Base-by-base conservation (phyloP, 2,329 filamentous ascomycete genomes). In the Nemania abortiva region DNA sequence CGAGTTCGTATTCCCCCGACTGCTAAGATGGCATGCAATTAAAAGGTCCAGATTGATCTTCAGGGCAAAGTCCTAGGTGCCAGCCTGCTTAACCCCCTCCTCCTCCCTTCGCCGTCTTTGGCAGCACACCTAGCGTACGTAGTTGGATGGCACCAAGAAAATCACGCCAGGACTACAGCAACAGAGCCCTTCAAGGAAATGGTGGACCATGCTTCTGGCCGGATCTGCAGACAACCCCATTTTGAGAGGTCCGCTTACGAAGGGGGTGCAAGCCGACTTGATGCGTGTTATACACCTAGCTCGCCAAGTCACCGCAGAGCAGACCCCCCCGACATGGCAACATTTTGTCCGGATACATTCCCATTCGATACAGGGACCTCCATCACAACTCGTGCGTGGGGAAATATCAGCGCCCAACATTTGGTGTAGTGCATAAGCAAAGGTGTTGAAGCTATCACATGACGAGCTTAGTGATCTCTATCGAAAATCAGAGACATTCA, bases 231-330 rank as follows among this genome's bases (percentile, higher is more conserved):
- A 42, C 13, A 47, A 66, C 59, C 57, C 63, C 58, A 42, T 56
- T 63, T 37, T 55, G 31, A 60, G 63, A 62, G 54, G 62, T 34
- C 39, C 58, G 54, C 57, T 65, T 63, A 52, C 39, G 37, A 60
- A 68, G 62, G 66, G 66, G 65, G 54, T 54, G 65, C 49, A 68
- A 68, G 65, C 68, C 61, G 58, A 69, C 59, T 70, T 39, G 66
- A 69, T 34, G 57, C 42, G 63, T 56, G 34, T 64, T 64, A 49
- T 67, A 64, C 63, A 63, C 62, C 50, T 66, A 61, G 62, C 62
- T 34, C 58, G 65, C 69, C 63, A 65, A 70, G 69, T 70, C 58
- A 69, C 66, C 54, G 37, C 29, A 68, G 58, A 56, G 65, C 45
- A 37, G 39, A 10, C 24, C 24, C 47, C 68, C 42, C 52, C 54